Evolutionary conservation across 2,329 filamentous ascomycete genomes (phyloP), one percentile per base, ranked within the genome.

Genomic region (Pseudocercospora ulei): DNA sequence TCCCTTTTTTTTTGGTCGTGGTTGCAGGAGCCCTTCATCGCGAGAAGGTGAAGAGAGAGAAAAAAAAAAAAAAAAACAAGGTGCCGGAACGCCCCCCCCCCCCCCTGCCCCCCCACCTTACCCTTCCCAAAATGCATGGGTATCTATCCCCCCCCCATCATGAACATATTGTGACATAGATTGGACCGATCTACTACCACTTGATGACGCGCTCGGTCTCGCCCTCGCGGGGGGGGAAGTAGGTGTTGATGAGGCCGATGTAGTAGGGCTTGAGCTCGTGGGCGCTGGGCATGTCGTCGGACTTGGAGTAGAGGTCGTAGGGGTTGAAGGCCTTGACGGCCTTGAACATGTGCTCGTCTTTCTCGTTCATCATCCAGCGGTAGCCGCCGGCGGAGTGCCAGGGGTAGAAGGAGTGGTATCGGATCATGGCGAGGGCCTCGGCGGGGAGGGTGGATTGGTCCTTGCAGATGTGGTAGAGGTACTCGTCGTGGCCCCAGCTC

Each of bases 261-360:
- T 85, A 85, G 62, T 84, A 85, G 53, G 73, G 71, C 71, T 88
- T 92, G 41, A 93, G 67, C 54, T 82, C 75, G 56, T 85, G 80
- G 1, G 79, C 73, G 41, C 74, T 78, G 1, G 84, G 85, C 13
- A 85, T 70, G 14, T 76, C 82, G 55, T 93, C 85, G 52, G 78
- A 86, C 76, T 93, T 93, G 67, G 81, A 88, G 67, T 93, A 93
- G 36, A 93, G 59, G 58, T 93, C 86, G 55, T 93, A 94, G 0
- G 85, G 84, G 60, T 93, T 93, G 64, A 94, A 93, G 0, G 82
- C 83, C 61, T 75, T 73, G 34, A 92, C 85, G 5, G 84, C 84
- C 56, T 75, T 74, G 52, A 92, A 66, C 78, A 92, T 86, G 54
- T 72, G 71, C 61, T 79, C 65, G 54, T 94, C 86, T 58, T 86